phyloP scores from a whole-genome alignment of 805 yeast genomes.

The Dipodascus geniculatus region DNA sequence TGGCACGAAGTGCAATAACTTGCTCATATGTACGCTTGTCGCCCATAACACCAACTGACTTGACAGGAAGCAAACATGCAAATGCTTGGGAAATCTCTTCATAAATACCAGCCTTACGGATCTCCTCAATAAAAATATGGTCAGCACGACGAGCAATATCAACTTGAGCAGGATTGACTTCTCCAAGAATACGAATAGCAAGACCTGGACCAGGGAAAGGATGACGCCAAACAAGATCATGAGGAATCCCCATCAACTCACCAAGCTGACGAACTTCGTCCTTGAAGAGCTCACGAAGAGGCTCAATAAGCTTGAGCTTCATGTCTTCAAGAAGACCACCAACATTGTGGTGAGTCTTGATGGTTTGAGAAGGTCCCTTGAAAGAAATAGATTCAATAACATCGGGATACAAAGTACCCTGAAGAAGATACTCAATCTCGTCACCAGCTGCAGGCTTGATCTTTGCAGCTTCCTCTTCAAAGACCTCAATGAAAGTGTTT shows the following conservation, averaged over 20 bases:
- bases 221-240: slow-evolving; percentile 98
- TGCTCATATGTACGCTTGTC: slow-evolving; percentile 99
- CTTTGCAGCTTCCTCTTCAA: slow-evolving; percentile 89
- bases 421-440: slow-evolving; percentile 85
- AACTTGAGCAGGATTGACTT: slow-evolving; percentile 86
- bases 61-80: slow-evolving; percentile 93
- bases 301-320: slow-evolving; percentile 97
- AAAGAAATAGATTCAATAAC: slow-evolving; percentile 97
- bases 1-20: slow-evolving; percentile 97
- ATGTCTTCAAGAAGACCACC: slow-evolving; percentile 96
- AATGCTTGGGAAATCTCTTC: slow-evolving; percentile 93
- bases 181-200: slow-evolving; percentile 96
- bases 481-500: slow-evolving; percentile 92
- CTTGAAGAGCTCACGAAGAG: slow-evolving; percentile 95
- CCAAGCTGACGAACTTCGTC: slow-evolving; percentile 98
- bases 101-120: slow-evolving; percentile 85
- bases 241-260: slow-evolving; percentile 87
- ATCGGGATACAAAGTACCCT: slow-evolving; percentile 97
- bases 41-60: slow-evolving; percentile 99
- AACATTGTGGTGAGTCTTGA: slow-evolving; percentile 98
- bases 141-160: slow-evolving; percentile 97
- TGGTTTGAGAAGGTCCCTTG: slow-evolving; percentile 99
- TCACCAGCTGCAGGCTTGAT: slow-evolving; percentile 70
- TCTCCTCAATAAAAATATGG: slow-evolving; percentile 90
- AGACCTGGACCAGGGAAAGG: slow-evolving; percentile 99